These are phyloP conservation scores for Grigorovia humatica DNA, from an alignment of 805 yeast genomes.

Conservation along the genomic window DNA sequence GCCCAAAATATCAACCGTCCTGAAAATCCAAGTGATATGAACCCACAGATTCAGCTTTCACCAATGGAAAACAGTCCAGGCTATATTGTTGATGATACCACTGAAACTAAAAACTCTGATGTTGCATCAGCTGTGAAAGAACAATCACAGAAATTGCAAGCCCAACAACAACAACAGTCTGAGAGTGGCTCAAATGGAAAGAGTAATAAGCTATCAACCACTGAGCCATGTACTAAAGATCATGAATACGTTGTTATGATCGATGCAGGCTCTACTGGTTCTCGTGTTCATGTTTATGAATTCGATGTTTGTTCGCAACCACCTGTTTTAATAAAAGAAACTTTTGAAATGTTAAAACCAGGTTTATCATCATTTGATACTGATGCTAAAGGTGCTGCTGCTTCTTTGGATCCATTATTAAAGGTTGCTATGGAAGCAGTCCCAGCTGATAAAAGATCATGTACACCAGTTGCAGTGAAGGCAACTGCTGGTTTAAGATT, in stretches of 20 bases:
- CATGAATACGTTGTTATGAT: constrained; percentile 80
- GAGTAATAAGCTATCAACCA: neutral
- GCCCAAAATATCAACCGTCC: constrained; percentile 11
- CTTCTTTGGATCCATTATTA: constrained; percentile 76
- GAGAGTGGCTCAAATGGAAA: neutral
- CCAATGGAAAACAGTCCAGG: constrained; percentile 21
- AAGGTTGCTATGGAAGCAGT: constrained; percentile 64
- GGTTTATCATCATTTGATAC: constrained; percentile 81
- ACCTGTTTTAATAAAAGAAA: constrained; percentile 70
- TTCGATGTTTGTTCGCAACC: constrained; percentile 81
- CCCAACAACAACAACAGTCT: neutral
- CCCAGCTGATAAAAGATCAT: constrained; percentile 60
- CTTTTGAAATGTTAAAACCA: constrained; percentile 81
- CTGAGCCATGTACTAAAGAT: constrained; percentile 29
- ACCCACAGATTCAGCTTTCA: constrained; percentile 3
- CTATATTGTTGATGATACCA: constrained; percentile 14
- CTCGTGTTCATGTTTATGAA: constrained; percentile 88
- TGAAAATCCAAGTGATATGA: constrained; percentile 10
- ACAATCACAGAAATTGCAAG: constrained; percentile 1
- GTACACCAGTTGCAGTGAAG: constrained; percentile 93
- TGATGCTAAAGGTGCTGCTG: constrained; percentile 78
- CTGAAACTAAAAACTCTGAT: constrained; percentile 15
- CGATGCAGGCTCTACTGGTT: constrained; percentile 97
- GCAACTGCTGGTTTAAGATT: constrained; percentile 96
- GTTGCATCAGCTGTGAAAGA: constrained; percentile 20